These are phyloP conservation scores for Scedosporium aurantiacum DNA, from an alignment of 2,329 filamentous ascomycete genomes.

Conservation along the genomic window DNA sequence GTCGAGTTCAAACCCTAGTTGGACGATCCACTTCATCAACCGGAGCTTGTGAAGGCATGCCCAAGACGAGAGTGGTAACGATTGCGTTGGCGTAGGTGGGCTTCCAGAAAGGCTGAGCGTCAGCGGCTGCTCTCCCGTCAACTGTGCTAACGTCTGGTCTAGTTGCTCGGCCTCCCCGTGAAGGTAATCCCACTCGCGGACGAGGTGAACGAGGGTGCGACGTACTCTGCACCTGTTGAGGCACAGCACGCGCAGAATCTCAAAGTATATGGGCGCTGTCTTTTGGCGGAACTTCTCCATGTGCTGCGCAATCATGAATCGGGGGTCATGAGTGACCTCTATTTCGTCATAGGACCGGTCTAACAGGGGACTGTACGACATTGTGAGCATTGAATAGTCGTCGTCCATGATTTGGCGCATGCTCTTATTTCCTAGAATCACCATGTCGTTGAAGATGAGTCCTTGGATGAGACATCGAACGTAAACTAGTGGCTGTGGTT, in stretches of 20 bases:
- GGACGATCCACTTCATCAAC: constrained; percentile 76
- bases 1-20: constrained; percentile 88
- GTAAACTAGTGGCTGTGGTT: constrained; percentile 73
- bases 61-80: constrained; percentile 77
- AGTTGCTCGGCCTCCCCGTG: constrained; percentile 73
- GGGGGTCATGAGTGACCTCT: constrained; percentile 61
- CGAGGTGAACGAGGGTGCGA: constrained; percentile 76
- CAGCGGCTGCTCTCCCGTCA: constrained; percentile 50
- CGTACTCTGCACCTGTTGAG: constrained; percentile 85
- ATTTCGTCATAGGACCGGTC: constrained; percentile 65
- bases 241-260: constrained; percentile 72
- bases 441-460: constrained; percentile 62
- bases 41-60: constrained; percentile 81
- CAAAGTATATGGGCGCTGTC: constrained; percentile 62
- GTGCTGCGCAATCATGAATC: constrained; percentile 59
- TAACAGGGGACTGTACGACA: constrained; percentile 61
- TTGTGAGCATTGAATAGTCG: constrained; percentile 66
- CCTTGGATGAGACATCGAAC: constrained; percentile 70
- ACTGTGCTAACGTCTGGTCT: constrained; percentile 54
- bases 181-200: constrained; percentile 73
- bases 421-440: constrained; percentile 55
- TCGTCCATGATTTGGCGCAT: constrained; percentile 68
- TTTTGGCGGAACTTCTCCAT: constrained; percentile 60
- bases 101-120: constrained; percentile 28
- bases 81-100: constrained; percentile 42